Base-by-base conservation (phyloP, 768 basidiomycete genomes). In the Kwoniella mangroviensis region DNA sequence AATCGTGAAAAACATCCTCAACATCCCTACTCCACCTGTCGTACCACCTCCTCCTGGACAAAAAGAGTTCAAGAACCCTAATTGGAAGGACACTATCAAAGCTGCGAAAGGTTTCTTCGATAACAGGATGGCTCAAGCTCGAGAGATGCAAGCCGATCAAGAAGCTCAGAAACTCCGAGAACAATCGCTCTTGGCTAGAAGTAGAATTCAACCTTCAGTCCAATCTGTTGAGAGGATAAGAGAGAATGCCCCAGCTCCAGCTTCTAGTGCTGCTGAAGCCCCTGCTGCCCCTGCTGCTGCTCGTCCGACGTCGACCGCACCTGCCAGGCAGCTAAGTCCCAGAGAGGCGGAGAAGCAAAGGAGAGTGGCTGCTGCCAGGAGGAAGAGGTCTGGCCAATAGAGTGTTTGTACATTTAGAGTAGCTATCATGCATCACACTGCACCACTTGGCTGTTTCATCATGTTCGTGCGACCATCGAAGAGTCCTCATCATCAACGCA, bases 21-120 rank as follows among this genome's bases (percentile, higher is more conserved):
- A 65, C 19, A 75, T 80, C 68, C 76, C 75, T n/a, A 56, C 65
- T 15, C 75, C 76, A 2, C 70, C 73, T 12, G 53, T 43, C 28
- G 54, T 68, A 0, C 45, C 71, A 3, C 63, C 74, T 28, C 70
- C 76, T 21, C 75, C 76, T 41, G 72, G 68, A 34, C 34, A 60
- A 13, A 28, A 26, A 19, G 49, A 68, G 34, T 54, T 60, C 54
- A 63, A 68, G 21, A 58, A 75, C n/a, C 74, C 74, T 43, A 64
- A 65, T 10, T 73, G 65, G 22, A n/a, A 52, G 26, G 76, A 78
- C 28, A 77, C 70, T 4, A 61, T 71, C 61, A 63, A 65, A 54
- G 74, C 74, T 19, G 61, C 65, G 22, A 63, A 51, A 22, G 66
- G 57, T 9, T 69, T 60, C 43, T 41, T 69, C 41, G 21, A 53